Evolutionary conservation across 73 alveolate species (phyloP).

Genomic region (Blepharisma stoltei): DNA sequence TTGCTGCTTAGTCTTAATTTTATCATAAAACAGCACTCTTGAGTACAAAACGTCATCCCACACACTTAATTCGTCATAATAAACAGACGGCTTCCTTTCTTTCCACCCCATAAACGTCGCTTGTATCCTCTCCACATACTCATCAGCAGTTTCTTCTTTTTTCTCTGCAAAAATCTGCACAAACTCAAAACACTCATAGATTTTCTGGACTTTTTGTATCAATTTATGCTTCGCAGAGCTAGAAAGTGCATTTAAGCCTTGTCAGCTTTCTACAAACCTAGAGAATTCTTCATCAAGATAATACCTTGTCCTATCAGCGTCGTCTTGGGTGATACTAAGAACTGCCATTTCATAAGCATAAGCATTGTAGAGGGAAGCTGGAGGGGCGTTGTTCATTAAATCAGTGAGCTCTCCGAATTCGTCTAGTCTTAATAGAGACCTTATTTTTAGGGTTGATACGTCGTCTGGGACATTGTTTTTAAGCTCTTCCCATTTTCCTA

Average conservation of each 20-base stretch:
- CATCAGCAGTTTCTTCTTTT: slow-evolving; percentile 53
- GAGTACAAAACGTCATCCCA: slow-evolving; percentile 85
- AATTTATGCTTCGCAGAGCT: slow-evolving; percentile 77
- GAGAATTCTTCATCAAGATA: slow-evolving; percentile 46
- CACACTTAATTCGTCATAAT: slow-evolving; percentile 71
- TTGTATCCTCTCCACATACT: slow-evolving; percentile 51
- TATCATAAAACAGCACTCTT: slow-evolving; percentile 70
- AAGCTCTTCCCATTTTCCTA: neutral
- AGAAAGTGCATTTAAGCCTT: slow-evolving; percentile 70
- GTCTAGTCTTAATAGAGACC: slow-evolving; percentile 9
- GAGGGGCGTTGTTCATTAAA: neutral
- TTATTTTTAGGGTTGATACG: neutral
- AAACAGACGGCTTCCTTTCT: slow-evolving; percentile 71
- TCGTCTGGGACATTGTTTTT: neutral
- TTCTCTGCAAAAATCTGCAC: slow-evolving; percentile 38
- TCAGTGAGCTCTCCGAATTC: slow-evolving; percentile 7
- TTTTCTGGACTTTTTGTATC: slow-evolving; percentile 74
- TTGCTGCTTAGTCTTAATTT: neutral
- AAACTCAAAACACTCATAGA: slow-evolving; percentile 80
- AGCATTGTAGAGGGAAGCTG: slow-evolving; percentile 60
- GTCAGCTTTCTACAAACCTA: slow-evolving; percentile 58
- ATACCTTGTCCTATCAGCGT: slow-evolving; percentile 60
- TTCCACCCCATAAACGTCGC: slow-evolving; percentile 62
- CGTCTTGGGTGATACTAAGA: slow-evolving; percentile 47
- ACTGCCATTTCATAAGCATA: slow-evolving; percentile 49